Conservation (phyloP, 345 rosid genomes). For the Brassica carinata region DNA sequence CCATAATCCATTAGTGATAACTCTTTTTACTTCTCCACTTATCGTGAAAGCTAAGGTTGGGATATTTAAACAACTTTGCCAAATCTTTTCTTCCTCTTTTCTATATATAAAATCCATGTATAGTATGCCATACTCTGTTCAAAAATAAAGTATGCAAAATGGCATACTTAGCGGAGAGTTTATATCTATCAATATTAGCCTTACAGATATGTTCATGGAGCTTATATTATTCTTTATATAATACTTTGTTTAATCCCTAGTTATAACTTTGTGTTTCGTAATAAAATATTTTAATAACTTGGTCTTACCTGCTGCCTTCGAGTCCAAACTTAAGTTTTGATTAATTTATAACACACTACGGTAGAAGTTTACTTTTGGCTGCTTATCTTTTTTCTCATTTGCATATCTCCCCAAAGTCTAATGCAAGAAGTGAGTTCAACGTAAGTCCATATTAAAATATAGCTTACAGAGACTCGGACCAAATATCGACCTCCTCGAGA, state of each 20-base stretch:
- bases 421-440: background rate
- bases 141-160: too few species aligned
- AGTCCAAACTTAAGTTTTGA: background rate
- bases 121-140: background rate
- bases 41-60: background rate
- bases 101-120: background rate
- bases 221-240: slow-evolving; percentile 6
- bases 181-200: background rate
- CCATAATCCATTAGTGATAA: slow-evolving; percentile 2
- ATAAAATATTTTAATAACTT: background rate
- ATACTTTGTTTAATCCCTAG: background rate
- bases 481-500: slow-evolving; percentile 5
- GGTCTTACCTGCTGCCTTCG: background rate
- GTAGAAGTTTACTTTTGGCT: background rate
- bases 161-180: background rate
- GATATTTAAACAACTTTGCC: slow-evolving; percentile 7
- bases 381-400: slow-evolving; percentile 1
- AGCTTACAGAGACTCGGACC: background rate
- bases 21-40: background rate
- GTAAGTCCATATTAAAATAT: background rate
- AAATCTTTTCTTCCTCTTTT: background rate
- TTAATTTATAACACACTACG: background rate
- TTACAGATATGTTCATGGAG: background rate
- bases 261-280: slow-evolving; percentile 12
- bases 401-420: background rate